phyloP scores from a whole-genome alignment of 2,329 filamentous ascomycete species.

The Fusarium nematophilum region DNA sequence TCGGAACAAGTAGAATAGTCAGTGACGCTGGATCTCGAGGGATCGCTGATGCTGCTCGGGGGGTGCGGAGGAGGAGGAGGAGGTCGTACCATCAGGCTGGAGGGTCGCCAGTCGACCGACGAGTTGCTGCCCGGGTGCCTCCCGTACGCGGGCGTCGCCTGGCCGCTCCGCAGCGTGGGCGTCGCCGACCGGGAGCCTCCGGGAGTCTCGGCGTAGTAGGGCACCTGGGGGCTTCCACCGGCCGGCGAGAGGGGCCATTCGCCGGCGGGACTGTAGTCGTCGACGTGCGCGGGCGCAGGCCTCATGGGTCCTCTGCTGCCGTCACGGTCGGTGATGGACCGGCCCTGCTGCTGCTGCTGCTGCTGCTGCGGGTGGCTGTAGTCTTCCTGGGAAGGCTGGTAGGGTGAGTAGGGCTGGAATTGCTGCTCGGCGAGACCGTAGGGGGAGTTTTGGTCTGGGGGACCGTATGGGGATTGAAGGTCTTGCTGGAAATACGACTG shows the following conservation, averaged over 20 bases:
- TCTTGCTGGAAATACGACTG: slow-evolving; percentile 37
- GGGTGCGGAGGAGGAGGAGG: too few relatives aligned
- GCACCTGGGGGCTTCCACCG: slow-evolving; percentile 38
- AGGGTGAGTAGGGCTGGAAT: slow-evolving; percentile 22
- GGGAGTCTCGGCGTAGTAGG: slow-evolving; percentile 41
- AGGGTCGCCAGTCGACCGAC: slow-evolving; percentile 46
- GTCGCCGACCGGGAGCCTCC: slow-evolving; percentile 43
- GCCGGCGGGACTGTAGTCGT: slow-evolving; percentile 39
- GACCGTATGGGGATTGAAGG: slow-evolving; percentile 38
- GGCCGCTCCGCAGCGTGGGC: slow-evolving; percentile 41
- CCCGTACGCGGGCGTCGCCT: slow-evolving; percentile 37
- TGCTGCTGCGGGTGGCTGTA: too few relatives aligned
- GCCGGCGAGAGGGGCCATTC: slow-evolving; percentile 44
- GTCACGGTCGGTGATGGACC: slow-evolving; percentile 43
- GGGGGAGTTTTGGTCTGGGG: too few relatives aligned
- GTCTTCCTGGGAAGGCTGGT: slow-evolving; percentile 40
- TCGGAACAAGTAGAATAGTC: slow-evolving; percentile 29
- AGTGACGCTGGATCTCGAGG: slow-evolving; percentile 32
- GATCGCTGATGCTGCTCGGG: slow-evolving; percentile 22
- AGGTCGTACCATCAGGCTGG: slow-evolving; percentile 44
- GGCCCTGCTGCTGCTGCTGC: too few relatives aligned
- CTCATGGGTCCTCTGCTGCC: slow-evolving; percentile 31
- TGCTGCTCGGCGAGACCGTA: too few relatives aligned
- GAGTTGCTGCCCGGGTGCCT: slow-evolving; percentile 38
- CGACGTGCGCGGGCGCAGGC: slow-evolving; percentile 30